Evolutionary conservation across 352 stramenopile species (phyloP), one percentile per base, ranked within the genome.

Genomic region (Globisporangium spiculum): DNA sequence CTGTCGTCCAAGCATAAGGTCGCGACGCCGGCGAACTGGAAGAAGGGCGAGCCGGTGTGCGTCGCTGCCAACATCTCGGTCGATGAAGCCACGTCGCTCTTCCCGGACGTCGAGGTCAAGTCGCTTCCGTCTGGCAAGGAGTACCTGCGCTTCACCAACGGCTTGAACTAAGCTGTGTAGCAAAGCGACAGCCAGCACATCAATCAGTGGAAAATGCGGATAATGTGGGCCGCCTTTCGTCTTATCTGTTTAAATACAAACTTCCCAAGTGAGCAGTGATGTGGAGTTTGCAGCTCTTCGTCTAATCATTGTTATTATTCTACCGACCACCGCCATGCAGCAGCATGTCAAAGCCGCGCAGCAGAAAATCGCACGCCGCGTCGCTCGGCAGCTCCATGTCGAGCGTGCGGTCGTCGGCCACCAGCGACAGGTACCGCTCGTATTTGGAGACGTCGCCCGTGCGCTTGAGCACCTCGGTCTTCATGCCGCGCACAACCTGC

Each of bases 11-110:
- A 84, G 22, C 71, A 84, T 66, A 70, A 80, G 53, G 32, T 83
- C 32, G 80, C 85, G 24, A 93, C 85, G 16, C 86, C 86, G 0
- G 83, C 83, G n/a, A 92, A 94, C 71, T 94, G 86, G 84, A 78
- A 85, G 65, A 71, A 75, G 62, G 86, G 86, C 27, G 71, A 88
- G 14, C 74, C 78, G 1, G 79, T 86, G 50, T 92, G 94, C 63
- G 79, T 98, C 30, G 76, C 80, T 34, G 69, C 78, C 9, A 70
- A 69, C 46, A 68, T 97, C 26, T 75, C 83, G 46, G 69, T 83
- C 41, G 79, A 90, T 32, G 67, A 86, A n/a, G 83, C 90, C 16
- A 76, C 79, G 46, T 73, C 79, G 50, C 81, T 81, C 66, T 96
- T 94, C 72, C 73, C 78, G 44, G 85, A 89, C 26, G 60, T 89